A percentile compares a stretch with the other conserved stretches of the same genome.
phyloP scores from a whole-genome alignment of 148 eudicot species.

The Heliamphora exappendiculata region DNA sequence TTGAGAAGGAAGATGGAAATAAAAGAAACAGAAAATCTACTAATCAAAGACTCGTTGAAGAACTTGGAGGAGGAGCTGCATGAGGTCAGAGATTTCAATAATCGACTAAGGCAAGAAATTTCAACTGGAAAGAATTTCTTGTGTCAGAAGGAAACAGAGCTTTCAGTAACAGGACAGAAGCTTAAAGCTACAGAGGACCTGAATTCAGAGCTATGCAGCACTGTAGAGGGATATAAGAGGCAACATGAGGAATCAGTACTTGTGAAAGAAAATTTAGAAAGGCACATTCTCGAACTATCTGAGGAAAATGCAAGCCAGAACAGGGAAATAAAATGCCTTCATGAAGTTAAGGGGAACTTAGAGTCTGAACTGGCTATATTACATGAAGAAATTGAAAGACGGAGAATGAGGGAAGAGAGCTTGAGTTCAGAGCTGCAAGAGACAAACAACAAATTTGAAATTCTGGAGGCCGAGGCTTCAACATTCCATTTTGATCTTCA shows the following conservation, averaged over 20 bases:
- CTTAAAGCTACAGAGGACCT: conserved; percentile 31
- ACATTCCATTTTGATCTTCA: conserved; percentile 90
- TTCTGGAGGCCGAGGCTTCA: conserved; percentile 92
- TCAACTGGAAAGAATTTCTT: conserved; percentile 26
- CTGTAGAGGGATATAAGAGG: conserved; percentile 36
- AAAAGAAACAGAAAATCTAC: conserved; percentile 51
- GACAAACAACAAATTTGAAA: conserved; percentile 61
- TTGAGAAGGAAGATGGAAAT: conserved; percentile 38
- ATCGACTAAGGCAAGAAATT: conserved; percentile 33
- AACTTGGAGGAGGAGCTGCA: conserved; percentile 42
- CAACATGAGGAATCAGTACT: conserved; percentile 27
- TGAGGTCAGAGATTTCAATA: conserved; percentile 39
- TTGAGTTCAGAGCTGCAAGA: conserved; percentile 65
- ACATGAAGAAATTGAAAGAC: conserved; percentile 59
- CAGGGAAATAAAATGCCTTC: conserved; percentile 46
- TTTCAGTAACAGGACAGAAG: conserved; percentile 32
- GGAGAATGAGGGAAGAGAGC: conserved; percentile 51
- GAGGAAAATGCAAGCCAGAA: conserved; percentile 31
- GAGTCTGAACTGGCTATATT: conserved; percentile 48
- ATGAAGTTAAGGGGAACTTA: conserved; percentile 40
- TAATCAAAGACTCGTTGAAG: conserved; percentile 34
- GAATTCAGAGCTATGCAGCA: conserved; percentile 40
- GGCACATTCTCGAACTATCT: conserved; percentile 33
- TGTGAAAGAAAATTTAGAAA: conserved; percentile 39
- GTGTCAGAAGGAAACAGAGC: conserved; percentile 39